Evolutionary conservation across 2,329 filamentous ascomycete species (phyloP), one percentile per base, ranked within the genome.

Genomic region (Fusarium sp.): DNA sequence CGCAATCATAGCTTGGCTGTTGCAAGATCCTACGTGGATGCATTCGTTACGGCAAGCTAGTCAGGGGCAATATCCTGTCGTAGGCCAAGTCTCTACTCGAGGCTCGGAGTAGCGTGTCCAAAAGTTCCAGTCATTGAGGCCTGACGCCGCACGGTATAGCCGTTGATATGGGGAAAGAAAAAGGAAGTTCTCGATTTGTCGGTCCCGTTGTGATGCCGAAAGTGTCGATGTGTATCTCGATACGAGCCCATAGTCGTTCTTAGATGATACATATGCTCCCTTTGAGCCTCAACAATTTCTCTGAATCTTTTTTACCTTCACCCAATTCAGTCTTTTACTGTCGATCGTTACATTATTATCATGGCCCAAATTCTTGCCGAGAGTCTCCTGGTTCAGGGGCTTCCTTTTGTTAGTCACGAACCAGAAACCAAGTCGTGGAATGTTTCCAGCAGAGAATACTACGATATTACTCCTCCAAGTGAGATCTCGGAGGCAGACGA

Each of bases 401-500:
- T 77, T 14, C 73, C 76, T 57, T 70, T 75, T 26, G 64, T 73
- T 15, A 48, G 62, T 40, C 70, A 61, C 26, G 64, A 73, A 10
- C 65, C 69, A 27, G 57, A 67, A 18, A 42, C 63, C 20, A 73
- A 78, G 37, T 46, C 73, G n/a, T 78, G 76, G 71, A 68, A 59
- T 7, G 64, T 77, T 48, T 62, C 71, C 17, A 62, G 71, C 7
- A 66, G 61, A 38, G 60, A 41, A 32, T 80, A 80, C 60, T 80
- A 81, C 67, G 78, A 81, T 44, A 75, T 78, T 32, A 81, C 79
- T n/a, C 80, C 80, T 18, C 77, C 78, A 1, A 73, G 76, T 52
- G 79, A 81, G 60, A 59, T 76, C 32, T 76, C 71, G 11, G 78
- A 79, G n/a, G 49, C 69, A 7, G 73, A 75, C 11, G 71, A 75